Base-by-base conservation (phyloP, 768 basidiomycete genomes). In the Guyanaporus albipodus region DNA sequence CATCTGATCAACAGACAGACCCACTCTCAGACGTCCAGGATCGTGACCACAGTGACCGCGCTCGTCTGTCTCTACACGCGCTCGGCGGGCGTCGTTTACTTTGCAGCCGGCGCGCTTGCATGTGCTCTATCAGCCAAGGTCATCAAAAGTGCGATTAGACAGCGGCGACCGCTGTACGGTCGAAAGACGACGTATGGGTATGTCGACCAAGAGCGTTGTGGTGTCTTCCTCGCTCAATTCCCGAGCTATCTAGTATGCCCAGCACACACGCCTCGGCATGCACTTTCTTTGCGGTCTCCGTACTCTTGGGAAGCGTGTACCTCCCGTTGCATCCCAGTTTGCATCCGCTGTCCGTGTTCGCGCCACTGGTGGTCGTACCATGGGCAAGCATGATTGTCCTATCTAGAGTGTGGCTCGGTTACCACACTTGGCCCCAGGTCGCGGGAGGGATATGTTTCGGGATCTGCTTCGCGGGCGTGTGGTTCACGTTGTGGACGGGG, bases 201-300 rank as follows among this genome's bases (percentile, higher is more conserved):
- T 39, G 78, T 49, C 35, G n/a, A 8, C 19, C 26, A 0, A n/a
- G 27, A 35, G 14, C 6, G 7, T 10, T 24, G 24, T 18, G 32
- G n/a, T 29, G 29, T 31, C 22, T 26, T 22, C 21, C 21, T 24
- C 31, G 26, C 42, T 43, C 21, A 53, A 17, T 7, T 22, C 7
- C 21, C 19, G 12, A 17, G 21, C 32, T n/a, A 14, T 48, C 38
- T 59, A 89, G 88, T 11, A 90, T 91, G 88, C 88, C 88, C 6
- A 87, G 84, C 52, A 90, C 88, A 6, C 88, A 91, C 62, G 83
- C 87, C 10, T 81, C 85, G 9, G 69, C 73, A 6, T 85, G 86
- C 54, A 72, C 74, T 2, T 89, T 74, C 67, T 84, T 77, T 58
- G 80, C 78, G 8, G 70, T 74, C 2, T 90, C 79, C 58, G 74